A percentile compares a stretch with the other conserved stretches of the same genome.
phyloP scores from a whole-genome alignment of 83 land plant genomes.

The Thuja plicata region DNA sequence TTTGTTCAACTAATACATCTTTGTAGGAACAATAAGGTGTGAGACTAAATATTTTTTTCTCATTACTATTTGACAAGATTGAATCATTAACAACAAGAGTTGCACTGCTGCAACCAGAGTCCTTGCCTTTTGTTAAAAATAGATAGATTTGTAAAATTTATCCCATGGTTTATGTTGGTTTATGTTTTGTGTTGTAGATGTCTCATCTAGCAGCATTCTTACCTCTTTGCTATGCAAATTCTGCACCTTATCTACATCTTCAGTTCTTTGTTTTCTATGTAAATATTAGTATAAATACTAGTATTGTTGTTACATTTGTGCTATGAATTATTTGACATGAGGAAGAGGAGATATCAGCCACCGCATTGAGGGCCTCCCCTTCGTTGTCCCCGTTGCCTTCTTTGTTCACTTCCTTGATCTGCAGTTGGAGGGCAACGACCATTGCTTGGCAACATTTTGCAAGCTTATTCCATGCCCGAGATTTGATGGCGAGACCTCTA shows the following conservation, averaged over 20 bases:
- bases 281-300: conserved; percentile 2
- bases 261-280: conserved; percentile 48
- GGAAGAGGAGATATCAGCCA: conserved; percentile 43
- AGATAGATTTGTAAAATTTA: no score
- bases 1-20: no score
- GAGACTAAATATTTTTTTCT: no score
- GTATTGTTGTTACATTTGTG: background rate
- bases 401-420: conserved; percentile 64
- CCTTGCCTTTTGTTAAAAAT: no score
- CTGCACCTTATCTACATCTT: conserved; percentile 57
- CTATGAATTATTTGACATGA: conserved; percentile 25
- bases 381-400: conserved; percentile 92
- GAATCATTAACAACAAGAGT: no score
- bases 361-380: conserved; percentile 59
- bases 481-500: conserved; percentile 46
- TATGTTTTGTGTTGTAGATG: no score
- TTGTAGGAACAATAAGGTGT: no score
- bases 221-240: conserved; percentile 64
- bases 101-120: no score
- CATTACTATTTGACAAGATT: no score
- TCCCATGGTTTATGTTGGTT: no score
- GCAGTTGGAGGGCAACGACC: conserved; percentile 47
- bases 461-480: conserved; percentile 59
- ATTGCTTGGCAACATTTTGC: conserved; percentile 60
- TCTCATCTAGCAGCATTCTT: conserved; percentile 61